Evolutionary conservation across 2,329 filamentous ascomycete species (phyloP), one percentile per base, ranked within the genome.

Genomic region (Dothideomycetidae sp.): DNA sequence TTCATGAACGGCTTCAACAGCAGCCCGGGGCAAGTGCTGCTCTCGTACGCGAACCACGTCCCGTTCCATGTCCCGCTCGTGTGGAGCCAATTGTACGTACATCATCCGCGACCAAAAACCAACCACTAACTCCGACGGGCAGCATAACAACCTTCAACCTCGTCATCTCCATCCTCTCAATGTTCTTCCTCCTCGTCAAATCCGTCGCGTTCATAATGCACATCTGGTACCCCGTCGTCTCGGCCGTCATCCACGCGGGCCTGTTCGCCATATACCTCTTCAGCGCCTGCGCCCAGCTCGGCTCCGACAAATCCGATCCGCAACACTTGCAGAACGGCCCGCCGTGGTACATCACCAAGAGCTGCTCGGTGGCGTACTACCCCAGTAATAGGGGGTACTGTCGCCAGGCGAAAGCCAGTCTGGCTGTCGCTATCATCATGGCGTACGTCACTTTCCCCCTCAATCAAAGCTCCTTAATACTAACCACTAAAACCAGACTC

Each of bases 121-220:
- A 14, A n/a, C n/a, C n/a, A n/a, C n/a, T n/a, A n/a, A n/a, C n/a
- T n/a, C n/a, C n/a, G n/a, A 5, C 12, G n/a, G 12, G 18, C 51
- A 86, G 81, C 39, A 64, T 83, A 44, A 84, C 81, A 33, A 66
- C 78, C 48, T 83, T 72, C 61, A 84, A 86, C 51, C 73, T 85
- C 47, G 77, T 78, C 52, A 78, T 85, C 47, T 78, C 79, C 26
- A 70, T 88, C 46, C 64, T 84, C 37, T 76, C 74, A 41, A 77
- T 81, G 55, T 88, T 88, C 63, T 67, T 84, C 53, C 69, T 83
- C 44, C 68, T 86, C 31, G 64, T 68, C 55, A 85, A 84, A 63
- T 66, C 71, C 45, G 71, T 79, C 43, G 66, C 71, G 50, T 76
- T 71, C 59, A 73, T 82, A 50, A 73, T 85, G 67, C 73, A 78